phyloP scores from a whole-genome alignment of 129 eudicot genomes.

The Silybum marianum region DNA sequence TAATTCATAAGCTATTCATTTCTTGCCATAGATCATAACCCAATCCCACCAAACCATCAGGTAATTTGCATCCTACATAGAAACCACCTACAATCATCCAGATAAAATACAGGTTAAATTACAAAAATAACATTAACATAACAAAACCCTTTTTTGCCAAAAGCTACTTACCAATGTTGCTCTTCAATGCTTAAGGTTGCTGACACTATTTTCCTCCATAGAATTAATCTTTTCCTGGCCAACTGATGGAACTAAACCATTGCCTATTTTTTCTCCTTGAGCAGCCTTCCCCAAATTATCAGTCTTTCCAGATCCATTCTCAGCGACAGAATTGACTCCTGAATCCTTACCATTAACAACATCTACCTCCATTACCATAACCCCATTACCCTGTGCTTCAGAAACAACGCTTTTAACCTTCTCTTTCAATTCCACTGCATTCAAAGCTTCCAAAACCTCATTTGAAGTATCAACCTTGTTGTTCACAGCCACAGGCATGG shows the following conservation, averaged over 20 bases:
- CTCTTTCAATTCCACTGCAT: conserved; percentile 70
- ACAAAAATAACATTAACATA: conserved; percentile 4
- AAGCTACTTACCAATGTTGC: conserved; percentile 36
- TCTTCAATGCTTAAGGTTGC: conserved; percentile 10
- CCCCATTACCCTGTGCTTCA: conserved; percentile 25
- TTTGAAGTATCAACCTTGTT: conserved; percentile 45
- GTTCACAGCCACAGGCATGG: conserved; percentile 11
- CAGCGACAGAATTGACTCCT: conserved; percentile 8
- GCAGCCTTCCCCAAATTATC: conserved; percentile 17
- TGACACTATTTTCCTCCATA: conserved; percentile 31
- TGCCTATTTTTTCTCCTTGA: conserved; percentile 22
- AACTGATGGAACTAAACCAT: conserved; percentile 8
- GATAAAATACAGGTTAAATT: conserved; percentile 3
- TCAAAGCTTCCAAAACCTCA: conserved; percentile 59
- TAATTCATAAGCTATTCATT: conserved; percentile 27
- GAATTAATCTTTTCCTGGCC: conserved; percentile 29
- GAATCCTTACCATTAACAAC: conserved; percentile 31
- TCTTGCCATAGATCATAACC: conserved; percentile 18
- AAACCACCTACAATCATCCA: conserved; percentile 35
- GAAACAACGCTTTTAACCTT: conserved; percentile 11
- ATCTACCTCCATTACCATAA: conserved; percentile 42
- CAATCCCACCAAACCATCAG: conserved; percentile 6
- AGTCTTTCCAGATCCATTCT: conserved; percentile 34
- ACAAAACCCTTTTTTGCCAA: neutral
- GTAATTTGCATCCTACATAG: neutral